Conservation (phyloP, 306 rosid genomes). For the Alnus glutinosa region DNA sequence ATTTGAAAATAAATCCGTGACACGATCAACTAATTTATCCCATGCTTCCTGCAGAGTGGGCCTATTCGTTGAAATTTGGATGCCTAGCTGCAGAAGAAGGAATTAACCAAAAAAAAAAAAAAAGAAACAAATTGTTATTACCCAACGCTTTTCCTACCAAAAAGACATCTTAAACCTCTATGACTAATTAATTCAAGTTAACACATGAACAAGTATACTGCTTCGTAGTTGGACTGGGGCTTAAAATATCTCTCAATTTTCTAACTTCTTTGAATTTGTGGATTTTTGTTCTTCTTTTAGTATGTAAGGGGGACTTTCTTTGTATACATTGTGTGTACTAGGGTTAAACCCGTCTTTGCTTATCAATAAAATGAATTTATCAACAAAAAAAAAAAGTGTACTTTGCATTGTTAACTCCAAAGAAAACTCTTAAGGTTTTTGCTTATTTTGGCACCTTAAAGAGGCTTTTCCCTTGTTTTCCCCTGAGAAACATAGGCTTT, state of each 20-base stretch:
- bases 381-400: neutral
- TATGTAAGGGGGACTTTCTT: no score
- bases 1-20: conserved; percentile 61
- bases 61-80: conserved; percentile 35
- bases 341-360: no score
- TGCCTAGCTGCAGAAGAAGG: conserved; percentile 67
- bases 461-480: neutral
- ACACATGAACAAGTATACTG: neutral
- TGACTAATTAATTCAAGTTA: neutral
- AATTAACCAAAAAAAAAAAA: neutral
- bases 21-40: conserved; percentile 53
- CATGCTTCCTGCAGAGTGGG: conserved; percentile 62
- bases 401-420: neutral
- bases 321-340: no score
- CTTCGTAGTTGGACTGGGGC: no score
- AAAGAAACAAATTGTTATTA: neutral
- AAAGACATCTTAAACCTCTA: neutral
- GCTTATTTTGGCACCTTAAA: neutral
- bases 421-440: neutral
- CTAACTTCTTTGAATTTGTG: no score
- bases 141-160: neutral
- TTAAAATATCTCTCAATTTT: no score
- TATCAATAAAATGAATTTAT: no score
- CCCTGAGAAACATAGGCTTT: no score
- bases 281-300: no score